A percentile compares a stretch with the other conserved stretches of the same genome.
These are phyloP conservation scores for Serpula lacrymans DNA, from an alignment of 768 basidiomycete genomes.

Conservation along the genomic window DNA sequence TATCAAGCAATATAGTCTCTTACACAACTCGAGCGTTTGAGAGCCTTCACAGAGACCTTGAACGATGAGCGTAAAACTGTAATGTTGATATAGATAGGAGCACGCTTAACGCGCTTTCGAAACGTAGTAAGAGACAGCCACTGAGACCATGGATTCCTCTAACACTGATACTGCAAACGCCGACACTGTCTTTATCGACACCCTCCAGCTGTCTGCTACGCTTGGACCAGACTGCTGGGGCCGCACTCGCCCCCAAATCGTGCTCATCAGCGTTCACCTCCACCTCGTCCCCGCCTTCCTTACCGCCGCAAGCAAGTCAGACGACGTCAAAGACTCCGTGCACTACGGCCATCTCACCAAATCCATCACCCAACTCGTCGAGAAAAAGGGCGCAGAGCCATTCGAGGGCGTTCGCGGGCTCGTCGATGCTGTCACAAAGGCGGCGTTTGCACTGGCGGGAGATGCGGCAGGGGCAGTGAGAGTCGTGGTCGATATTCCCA, in stretches of 20 bases:
- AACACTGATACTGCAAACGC: slow-evolving; percentile 13
- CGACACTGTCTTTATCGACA: slow-evolving; percentile 45
- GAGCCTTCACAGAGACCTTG: too few species aligned
- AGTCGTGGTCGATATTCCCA: slow-evolving; percentile 42
- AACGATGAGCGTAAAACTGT: too few species aligned
- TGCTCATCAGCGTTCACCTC: slow-evolving; percentile 44
- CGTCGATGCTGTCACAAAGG: slow-evolving; percentile 32
- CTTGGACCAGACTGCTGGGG: slow-evolving; percentile 55
- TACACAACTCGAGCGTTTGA: too few species aligned
- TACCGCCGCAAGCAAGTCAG: slow-evolving; percentile 39
- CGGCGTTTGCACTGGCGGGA: slow-evolving; percentile 37
- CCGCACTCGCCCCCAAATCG: slow-evolving; percentile 44
- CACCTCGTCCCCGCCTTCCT: slow-evolving; percentile 43
- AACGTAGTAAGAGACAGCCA: too few species aligned
- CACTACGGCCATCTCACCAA: slow-evolving; percentile 67
- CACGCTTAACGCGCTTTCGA: too few species aligned
- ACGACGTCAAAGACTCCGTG: slow-evolving; percentile 54
- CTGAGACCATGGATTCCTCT: too few species aligned
- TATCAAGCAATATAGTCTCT: too few species aligned
- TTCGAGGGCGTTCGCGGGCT: slow-evolving; percentile 31
- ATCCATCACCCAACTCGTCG: slow-evolving; percentile 31
- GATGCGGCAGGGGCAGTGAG: slow-evolving; percentile 34
- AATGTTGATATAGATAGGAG: too few species aligned
- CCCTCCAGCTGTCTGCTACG: slow-evolving; percentile 37
- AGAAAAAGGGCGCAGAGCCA: slow-evolving; percentile 10